phyloP scores from a whole-genome alignment of 148 eudicot species.

The Pouteria glomerata region DNA sequence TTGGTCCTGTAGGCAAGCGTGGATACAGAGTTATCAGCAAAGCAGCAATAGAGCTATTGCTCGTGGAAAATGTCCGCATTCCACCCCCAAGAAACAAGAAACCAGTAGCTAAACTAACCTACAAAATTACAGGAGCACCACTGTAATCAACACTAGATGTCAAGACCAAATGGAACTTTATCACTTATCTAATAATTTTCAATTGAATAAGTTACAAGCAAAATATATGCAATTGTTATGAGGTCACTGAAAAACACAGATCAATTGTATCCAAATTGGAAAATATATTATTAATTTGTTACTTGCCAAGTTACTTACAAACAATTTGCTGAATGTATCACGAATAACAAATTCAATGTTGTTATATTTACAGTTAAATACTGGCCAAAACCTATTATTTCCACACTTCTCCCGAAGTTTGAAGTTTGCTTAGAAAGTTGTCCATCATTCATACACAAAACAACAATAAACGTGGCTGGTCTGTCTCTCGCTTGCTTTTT shows the following conservation, averaged over 20 bases:
- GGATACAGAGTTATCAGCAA: slow-evolving; percentile 87
- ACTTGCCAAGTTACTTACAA: too few species aligned
- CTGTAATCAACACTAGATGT: not conserved
- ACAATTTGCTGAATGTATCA: not conserved
- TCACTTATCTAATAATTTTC: not conserved
- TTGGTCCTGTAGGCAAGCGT: slow-evolving; percentile 89
- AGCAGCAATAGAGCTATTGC: slow-evolving; percentile 72
- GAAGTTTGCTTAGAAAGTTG: not conserved
- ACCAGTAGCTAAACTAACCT: slow-evolving; percentile 93
- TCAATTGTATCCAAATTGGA: too few species aligned
- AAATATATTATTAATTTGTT: too few species aligned
- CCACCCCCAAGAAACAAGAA: slow-evolving; percentile 97
- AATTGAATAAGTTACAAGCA: not conserved
- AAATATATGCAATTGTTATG: not conserved
- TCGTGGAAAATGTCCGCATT: slow-evolving; percentile 84
- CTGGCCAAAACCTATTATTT: not conserved
- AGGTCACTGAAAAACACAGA: not conserved
- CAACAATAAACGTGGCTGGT: not conserved
- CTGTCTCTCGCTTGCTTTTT: not conserved
- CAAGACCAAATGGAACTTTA: not conserved
- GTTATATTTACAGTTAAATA: not conserved
- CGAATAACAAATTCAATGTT: not conserved
- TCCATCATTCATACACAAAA: not conserved
- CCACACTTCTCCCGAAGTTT: not conserved
- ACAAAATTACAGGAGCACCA: slow-evolving; percentile 8